Percentiles rank a stretch among this genome's conserved stretches.
These are phyloP conservation scores for Sporobolomyces pararoseus DNA, from an alignment of 768 basidiomycete genomes.

Conservation along the genomic window DNA sequence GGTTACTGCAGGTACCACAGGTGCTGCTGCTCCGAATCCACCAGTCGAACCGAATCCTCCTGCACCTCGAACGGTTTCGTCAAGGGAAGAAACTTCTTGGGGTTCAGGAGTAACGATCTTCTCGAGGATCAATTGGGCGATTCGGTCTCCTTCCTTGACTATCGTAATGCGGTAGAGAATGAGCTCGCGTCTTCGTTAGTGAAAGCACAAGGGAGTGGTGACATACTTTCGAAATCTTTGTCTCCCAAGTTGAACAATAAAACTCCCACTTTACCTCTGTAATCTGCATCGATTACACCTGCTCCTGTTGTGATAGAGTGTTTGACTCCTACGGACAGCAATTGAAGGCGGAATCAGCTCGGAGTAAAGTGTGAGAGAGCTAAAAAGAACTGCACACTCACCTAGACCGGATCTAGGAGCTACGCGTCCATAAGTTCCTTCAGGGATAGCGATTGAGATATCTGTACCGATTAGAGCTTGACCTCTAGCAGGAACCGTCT, in stretches of 20 bases:
- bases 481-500: conserved; percentile 77
- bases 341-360: too few species aligned
- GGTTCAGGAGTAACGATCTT: conserved; percentile 80
- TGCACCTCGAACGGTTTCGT: conserved; percentile 74
- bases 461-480: conserved; percentile 90
- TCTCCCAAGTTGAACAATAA: conserved; percentile 89
- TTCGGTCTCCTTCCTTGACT: conserved; percentile 91
- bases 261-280: conserved; percentile 84
- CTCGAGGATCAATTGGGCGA: conserved; percentile 92
- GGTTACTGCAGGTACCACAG: background rate
- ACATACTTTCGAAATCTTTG: conserved; percentile 74
- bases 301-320: conserved; percentile 98
- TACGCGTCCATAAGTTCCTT: conserved; percentile 90
- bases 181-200: background rate
- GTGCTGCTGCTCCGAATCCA: conserved; percentile 55
- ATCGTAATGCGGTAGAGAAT: background rate
- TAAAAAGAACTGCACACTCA: conserved; percentile 51
- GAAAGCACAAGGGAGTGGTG: too few species aligned
- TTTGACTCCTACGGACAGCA: conserved; percentile 67
- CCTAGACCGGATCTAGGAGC: conserved; percentile 94
- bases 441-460: conserved; percentile 86
- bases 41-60: conserved; percentile 95
- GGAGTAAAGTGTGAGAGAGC: background rate
- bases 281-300: conserved; percentile 94
- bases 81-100: conserved; percentile 77